phyloP scores from a whole-genome alignment of 176 grass and related monocot species.

The Miscanthus lutarioriparius region DNA sequence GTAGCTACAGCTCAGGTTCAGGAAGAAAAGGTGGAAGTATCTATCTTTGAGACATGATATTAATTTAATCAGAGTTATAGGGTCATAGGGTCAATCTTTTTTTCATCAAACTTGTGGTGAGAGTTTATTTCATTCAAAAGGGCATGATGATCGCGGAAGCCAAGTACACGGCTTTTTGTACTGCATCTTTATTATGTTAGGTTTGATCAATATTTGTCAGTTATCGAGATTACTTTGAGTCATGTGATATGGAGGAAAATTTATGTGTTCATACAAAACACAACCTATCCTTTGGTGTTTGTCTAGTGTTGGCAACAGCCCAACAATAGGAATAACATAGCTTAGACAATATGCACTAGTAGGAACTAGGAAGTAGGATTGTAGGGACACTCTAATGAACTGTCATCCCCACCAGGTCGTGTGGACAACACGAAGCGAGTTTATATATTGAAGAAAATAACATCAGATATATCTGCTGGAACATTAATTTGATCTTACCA shows the following conservation, averaged over 20 bases:
- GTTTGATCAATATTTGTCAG: not conserved
- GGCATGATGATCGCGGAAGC: too few species aligned
- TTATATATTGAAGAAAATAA: conserved; percentile 7
- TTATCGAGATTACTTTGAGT: not conserved
- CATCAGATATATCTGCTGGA: not conserved
- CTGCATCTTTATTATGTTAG: not conserved
- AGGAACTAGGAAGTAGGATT: too few species aligned
- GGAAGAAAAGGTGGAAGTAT: too few species aligned
- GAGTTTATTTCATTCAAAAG: too few species aligned
- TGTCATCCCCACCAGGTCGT: not conserved
- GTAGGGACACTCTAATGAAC: not conserved
- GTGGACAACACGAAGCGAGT: not conserved
- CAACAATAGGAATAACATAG: too few species aligned
- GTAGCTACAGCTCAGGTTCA: too few species aligned
- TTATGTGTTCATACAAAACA: not conserved
- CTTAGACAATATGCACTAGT: too few species aligned
- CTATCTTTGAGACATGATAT: not conserved
- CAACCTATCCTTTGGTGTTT: not conserved
- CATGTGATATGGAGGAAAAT: not conserved
- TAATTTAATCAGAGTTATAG: not conserved
- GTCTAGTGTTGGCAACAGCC: not conserved
- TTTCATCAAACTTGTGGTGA: too few species aligned
- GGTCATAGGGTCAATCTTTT: not conserved
- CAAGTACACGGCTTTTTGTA: not conserved
- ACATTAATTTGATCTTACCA: not conserved